Base-by-base conservation (phyloP, 495 filamentous ascomycete species). In the Hypoxylon trugodes region DNA sequence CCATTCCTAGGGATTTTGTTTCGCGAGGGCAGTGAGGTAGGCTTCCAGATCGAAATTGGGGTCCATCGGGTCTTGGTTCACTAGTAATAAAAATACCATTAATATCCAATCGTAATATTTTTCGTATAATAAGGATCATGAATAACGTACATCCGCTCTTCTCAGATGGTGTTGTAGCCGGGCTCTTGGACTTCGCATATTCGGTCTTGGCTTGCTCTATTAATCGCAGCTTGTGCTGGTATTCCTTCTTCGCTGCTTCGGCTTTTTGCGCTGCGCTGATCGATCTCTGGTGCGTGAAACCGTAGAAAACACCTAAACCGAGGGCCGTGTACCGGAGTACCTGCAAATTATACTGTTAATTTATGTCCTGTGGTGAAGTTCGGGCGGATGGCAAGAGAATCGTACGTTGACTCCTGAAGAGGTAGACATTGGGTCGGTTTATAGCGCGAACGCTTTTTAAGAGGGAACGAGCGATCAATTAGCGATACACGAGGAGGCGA, bases 291-390 rank as follows among this genome's bases (percentile, higher is more conserved):
- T 96, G 92, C 74, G 86, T 90, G 76, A 96, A 79, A 74, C 95
- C 95, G 81, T 98, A 98, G 74, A 96, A 84, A 70, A 96, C 78
- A 76, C 95, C 95, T 69, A 89, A 77, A 67, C 85, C 88, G 61
- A 98, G 89, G 71, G 93, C 93, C 64, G 90, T 89, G 80, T 92
- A 99, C 72, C 95, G 93, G 77, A 98, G 84, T 75, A 99, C 93
- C 96, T 98, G 76, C 53, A 62, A 53, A 52, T 32, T 58, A 42
- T 21, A 36, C 15, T 61, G 49, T 69, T 47, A 69, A 59, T 69
- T 47, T 51, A 30, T 45, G 25, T 24, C 22, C 38, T 2, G 46
- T 40, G 45, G 49, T 49, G 33, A 32, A 57, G 38, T 55, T 65
- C 41, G 52, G 58, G 47, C 41, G 37, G 53, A 53, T 47, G 61